A percentile compares a stretch with the other conserved stretches of the same genome.
Evolutionary conservation across 164 flowering plant species (phyloP).

Genomic region (Litsea cubeba): DNA sequence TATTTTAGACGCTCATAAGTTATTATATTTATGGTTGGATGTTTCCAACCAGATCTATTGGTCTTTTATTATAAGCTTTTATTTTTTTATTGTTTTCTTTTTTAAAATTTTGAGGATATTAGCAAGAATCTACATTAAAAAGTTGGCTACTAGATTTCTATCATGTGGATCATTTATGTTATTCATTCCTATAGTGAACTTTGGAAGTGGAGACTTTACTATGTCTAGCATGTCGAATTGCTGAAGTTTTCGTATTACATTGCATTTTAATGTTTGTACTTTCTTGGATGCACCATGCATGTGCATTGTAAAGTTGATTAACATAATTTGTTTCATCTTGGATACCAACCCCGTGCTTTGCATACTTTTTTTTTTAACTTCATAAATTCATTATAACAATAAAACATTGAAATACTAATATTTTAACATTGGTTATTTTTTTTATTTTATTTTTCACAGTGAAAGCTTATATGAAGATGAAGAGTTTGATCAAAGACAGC

Average conservation of each 20-base stretch:
- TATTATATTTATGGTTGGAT: too few relatives aligned
- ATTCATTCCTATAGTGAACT: too few relatives aligned
- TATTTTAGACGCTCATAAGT: too few relatives aligned
- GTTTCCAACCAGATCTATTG: too few relatives aligned
- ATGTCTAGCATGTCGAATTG: too few relatives aligned
- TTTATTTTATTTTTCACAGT: constrained; percentile 10
- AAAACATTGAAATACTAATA: too few relatives aligned
- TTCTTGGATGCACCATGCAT: neutral
- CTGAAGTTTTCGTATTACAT: neutral
- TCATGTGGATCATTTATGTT: neutral
- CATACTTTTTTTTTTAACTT: neutral
- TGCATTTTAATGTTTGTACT: neutral
- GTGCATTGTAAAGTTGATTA: neutral
- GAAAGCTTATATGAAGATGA: constrained; percentile 36
- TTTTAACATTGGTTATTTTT: neutral
- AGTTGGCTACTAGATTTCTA: neutral
- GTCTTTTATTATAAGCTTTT: too few relatives aligned
- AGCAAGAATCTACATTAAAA: neutral
- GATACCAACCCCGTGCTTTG: neutral
- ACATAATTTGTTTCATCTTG: neutral
- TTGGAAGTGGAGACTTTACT: too few relatives aligned
- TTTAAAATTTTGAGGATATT: too few relatives aligned
- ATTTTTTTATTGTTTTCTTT: too few relatives aligned
- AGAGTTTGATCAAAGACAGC: constrained; percentile 25
- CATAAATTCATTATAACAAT: neutral